Evolutionary conservation across 192 early-diverging fungal genomes (phyloP).

Genomic region (Phlyctochytrium planicorne): DNA sequence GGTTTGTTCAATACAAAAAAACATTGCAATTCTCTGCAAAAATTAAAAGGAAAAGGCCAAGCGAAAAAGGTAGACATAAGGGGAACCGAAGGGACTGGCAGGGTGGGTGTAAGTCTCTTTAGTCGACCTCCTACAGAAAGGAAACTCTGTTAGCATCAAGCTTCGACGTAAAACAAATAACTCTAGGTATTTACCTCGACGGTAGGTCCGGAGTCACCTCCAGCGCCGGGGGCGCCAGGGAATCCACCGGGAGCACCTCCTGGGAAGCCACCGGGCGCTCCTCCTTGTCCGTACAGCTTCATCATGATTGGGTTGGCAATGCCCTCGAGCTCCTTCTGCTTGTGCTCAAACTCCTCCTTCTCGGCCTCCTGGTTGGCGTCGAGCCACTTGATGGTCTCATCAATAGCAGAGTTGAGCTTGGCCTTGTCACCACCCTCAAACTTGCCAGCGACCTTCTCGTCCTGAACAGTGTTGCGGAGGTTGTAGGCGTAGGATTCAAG

Average conservation of each 20-base stretch:
- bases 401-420: conserved; percentile 77
- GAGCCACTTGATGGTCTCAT: conserved; percentile 94
- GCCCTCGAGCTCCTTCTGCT: conserved; percentile 93
- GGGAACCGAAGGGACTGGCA: not conserved
- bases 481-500: conserved; percentile 98
- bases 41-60: too few relatives aligned
- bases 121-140: conserved; percentile 55
- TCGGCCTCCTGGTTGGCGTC: conserved; percentile 91
- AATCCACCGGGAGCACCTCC: conserved; percentile 55
- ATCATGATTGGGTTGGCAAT: conserved; percentile 97
- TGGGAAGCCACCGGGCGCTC: conserved; percentile 60
- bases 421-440: conserved; percentile 85
- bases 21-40: too few relatives aligned
- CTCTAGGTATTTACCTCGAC: too few relatives aligned
- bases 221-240: conserved; percentile 70
- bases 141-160: too few relatives aligned
- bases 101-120: conserved; percentile 15
- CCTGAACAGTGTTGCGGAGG: conserved; percentile 87
- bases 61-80: too few relatives aligned
- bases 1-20: too few relatives aligned
- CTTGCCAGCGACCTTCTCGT: conserved; percentile 81
- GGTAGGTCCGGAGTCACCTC: conserved; percentile 53
- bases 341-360: conserved; percentile 96
- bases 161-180: too few relatives aligned
- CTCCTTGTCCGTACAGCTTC: conserved; percentile 86